Percentiles rank a stretch among this genome's conserved stretches.
phyloP scores from a whole-genome alignment of 352 stramenopile species.

The Phytophthora gonapodyides region DNA sequence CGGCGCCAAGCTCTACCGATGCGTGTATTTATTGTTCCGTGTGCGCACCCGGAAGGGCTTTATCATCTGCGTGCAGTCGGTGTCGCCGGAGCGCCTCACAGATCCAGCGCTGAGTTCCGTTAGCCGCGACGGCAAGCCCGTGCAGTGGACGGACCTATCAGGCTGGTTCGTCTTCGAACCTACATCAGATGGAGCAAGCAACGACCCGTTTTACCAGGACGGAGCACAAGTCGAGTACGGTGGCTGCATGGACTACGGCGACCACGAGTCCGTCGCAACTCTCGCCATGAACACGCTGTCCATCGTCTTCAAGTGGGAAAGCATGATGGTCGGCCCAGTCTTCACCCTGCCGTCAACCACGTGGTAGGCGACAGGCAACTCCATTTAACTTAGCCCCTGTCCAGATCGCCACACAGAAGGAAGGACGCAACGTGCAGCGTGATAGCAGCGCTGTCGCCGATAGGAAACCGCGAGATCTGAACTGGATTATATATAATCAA shows the following conservation, averaged over 20 bases:
- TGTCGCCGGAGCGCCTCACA: slow-evolving; percentile 43
- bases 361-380: slow-evolving; percentile 19
- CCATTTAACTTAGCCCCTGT: slow-evolving; percentile 24
- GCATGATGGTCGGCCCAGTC: slow-evolving; percentile 58
- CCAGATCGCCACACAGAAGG: slow-evolving; percentile 17
- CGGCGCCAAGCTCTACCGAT: slow-evolving; percentile 55
- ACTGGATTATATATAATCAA: slow-evolving; percentile 30
- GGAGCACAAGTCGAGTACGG: slow-evolving; percentile 70
- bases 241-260: slow-evolving; percentile 63
- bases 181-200: slow-evolving; percentile 13
- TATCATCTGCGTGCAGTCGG: slow-evolving; percentile 64
- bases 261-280: slow-evolving; percentile 44
- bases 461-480: slow-evolving; percentile 11
- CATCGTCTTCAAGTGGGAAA: slow-evolving; percentile 69
- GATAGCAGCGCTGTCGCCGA: slow-evolving; percentile 9
- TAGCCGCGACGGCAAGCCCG: slow-evolving; percentile 45
- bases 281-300: slow-evolving; percentile 74
- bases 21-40: slow-evolving; percentile 74
- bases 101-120: slow-evolving; percentile 24
- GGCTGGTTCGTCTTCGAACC: slow-evolving; percentile 77
- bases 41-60: slow-evolving; percentile 69
- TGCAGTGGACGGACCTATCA: slow-evolving; percentile 72
- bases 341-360: slow-evolving; percentile 52
- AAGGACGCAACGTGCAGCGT: slow-evolving; percentile 12
- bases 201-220: slow-evolving; percentile 37